phyloP scores from a whole-genome alignment of 2,329 filamentous ascomycete genomes.

The Claviceps sp. region DNA sequence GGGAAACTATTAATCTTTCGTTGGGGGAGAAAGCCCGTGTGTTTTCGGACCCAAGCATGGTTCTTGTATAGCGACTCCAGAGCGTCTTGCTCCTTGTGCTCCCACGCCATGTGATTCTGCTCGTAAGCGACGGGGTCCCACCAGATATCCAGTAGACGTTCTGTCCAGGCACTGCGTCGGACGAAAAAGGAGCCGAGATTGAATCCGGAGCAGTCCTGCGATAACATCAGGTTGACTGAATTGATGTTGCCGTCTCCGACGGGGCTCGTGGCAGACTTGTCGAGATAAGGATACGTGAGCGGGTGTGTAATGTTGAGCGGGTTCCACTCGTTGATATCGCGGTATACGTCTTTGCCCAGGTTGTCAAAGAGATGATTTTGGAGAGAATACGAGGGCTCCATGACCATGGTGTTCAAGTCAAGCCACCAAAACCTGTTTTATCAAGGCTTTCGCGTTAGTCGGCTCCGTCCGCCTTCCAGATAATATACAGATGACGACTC shows the following conservation, averaged over 20 bases:
- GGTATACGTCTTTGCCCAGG: slow-evolving; percentile 63
- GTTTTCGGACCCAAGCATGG: slow-evolving; percentile 84
- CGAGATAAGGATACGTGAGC: slow-evolving; percentile 59
- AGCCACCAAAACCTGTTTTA: slow-evolving; percentile 94
- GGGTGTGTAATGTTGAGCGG: slow-evolving; percentile 89
- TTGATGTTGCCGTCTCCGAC: slow-evolving; percentile 63
- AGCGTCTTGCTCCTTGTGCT: slow-evolving; percentile 96
- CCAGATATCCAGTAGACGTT: slow-evolving; percentile 87
- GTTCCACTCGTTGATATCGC: slow-evolving; percentile 94
- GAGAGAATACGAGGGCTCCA: slow-evolving; percentile 86
- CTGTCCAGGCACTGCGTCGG: slow-evolving; percentile 73
- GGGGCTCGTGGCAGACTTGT: slow-evolving; percentile 56
- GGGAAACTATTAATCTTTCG: slow-evolving; percentile 93
- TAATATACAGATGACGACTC: not conserved
- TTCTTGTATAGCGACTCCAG: slow-evolving; percentile 82
- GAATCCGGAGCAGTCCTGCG: slow-evolving; percentile 92
- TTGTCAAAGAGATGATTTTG: slow-evolving; percentile 83
- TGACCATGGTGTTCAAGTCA: slow-evolving; percentile 93
- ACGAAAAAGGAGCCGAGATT: slow-evolving; percentile 95
- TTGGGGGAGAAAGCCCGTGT: slow-evolving; percentile 80
- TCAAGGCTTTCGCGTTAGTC: slow-evolving; percentile 3
- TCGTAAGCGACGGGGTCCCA: slow-evolving; percentile 98
- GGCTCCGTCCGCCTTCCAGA: not conserved
- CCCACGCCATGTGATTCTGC: slow-evolving; percentile 98
- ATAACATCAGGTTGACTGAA: slow-evolving; percentile 77